Percentiles rank a stretch among this genome's conserved stretches.
These are phyloP conservation scores for Suhomyces tanzawaensis DNA, from an alignment of 805 yeast genomes.

Conservation along the genomic window DNA sequence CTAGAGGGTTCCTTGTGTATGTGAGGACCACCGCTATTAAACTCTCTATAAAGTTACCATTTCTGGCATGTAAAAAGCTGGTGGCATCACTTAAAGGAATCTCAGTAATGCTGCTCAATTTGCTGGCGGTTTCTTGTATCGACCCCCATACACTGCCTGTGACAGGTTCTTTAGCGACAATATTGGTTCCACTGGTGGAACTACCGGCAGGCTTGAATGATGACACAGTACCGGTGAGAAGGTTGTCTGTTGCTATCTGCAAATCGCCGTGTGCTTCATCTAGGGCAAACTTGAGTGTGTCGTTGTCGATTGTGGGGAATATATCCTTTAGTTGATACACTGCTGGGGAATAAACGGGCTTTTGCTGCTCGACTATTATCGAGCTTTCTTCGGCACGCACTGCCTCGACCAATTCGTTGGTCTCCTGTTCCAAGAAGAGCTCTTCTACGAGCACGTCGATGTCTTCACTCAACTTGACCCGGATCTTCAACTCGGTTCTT, in stretches of 20 bases:
- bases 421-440: constrained; percentile 18
- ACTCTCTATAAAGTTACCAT: constrained; percentile 27
- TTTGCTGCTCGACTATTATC: constrained; percentile 1
- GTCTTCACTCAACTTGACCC: constrained; percentile 22
- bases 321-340: constrained; percentile 35
- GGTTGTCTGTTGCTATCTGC: constrained; percentile 23
- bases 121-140: constrained; percentile 13
- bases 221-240: constrained; percentile 9
- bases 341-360: constrained; percentile 9
- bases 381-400: constrained; percentile 5
- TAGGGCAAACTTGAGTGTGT: constrained; percentile 26
- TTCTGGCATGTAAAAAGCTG: constrained; percentile 25
- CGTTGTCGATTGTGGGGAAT: constrained; percentile 43
- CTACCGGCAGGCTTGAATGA: background rate
- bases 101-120: constrained; percentile 18
- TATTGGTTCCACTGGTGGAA: background rate
- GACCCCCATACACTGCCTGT: constrained; percentile 11
- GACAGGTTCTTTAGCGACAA: background rate
- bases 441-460: constrained; percentile 24
- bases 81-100: constrained; percentile 6
- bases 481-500: constrained; percentile 25
- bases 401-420: constrained; percentile 8
- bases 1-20: constrained; percentile 7
- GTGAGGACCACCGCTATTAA: constrained; percentile 33
- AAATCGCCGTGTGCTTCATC: constrained; percentile 28